Conservation (phyloP, 768 basidiomycete species). For the Boletus rex-veris region DNA sequence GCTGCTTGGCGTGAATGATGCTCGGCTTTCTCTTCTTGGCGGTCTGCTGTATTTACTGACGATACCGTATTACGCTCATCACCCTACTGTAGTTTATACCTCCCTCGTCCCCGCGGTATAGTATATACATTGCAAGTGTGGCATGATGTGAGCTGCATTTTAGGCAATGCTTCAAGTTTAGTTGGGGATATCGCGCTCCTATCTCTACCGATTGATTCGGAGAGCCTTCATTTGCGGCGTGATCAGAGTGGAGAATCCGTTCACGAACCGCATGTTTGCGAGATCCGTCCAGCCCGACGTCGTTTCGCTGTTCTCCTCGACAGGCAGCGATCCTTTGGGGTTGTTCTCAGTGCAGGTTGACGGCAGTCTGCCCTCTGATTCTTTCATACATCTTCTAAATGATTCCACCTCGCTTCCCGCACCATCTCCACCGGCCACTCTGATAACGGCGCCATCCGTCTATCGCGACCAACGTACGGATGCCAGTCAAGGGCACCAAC, state of each 20-base stretch:
- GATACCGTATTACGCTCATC: background rate
- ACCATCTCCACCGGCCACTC: conserved; percentile 43
- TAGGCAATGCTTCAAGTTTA: background rate
- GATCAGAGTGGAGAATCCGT: conserved; percentile 18
- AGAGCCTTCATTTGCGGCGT: conserved; percentile 13
- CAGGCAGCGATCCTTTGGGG: conserved; percentile 56
- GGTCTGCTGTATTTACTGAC: conserved; percentile 14
- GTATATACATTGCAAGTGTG: background rate
- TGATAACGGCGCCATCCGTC: conserved; percentile 42
- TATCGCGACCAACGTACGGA: conserved; percentile 28
- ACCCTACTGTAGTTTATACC: conserved; percentile 9
- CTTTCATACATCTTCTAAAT: conserved; percentile 60
- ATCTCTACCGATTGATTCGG: conserved; percentile 6
- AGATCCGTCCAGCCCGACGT: conserved; percentile 55
- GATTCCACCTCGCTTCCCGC: conserved; percentile 50
- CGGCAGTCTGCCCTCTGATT: conserved; percentile 52
- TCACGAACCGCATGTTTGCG: conserved; percentile 44
- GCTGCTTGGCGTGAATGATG: conserved; percentile 20
- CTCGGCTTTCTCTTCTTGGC: background rate
- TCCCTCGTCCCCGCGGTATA: conserved; percentile 1
- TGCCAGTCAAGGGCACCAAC: conserved; percentile 33
- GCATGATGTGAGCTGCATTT: background rate
- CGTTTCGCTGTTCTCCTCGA: conserved; percentile 76
- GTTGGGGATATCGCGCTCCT: background rate
- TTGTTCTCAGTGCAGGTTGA: conserved; percentile 53